Evolutionary conservation across 1,139 yeast genomes (phyloP).

Genomic region (Hyphopichia khmerensis): DNA sequence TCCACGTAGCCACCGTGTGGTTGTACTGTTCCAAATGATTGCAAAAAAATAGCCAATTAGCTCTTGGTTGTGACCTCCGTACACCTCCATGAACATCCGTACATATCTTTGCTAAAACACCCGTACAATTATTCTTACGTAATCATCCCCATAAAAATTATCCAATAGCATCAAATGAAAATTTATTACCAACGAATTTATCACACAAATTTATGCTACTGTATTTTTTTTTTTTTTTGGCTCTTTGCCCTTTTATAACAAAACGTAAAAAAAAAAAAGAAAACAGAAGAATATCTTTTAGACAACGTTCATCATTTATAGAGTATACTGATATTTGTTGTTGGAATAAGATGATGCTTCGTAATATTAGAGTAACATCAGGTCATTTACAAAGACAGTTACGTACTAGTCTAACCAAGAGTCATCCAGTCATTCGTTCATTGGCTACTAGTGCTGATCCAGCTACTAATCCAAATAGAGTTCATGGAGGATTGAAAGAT

Average conservation of each 20-base stretch:
- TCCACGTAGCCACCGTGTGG: no score
- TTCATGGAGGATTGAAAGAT: slow-evolving; percentile 75
- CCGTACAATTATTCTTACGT: not conserved
- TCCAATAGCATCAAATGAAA: no score
- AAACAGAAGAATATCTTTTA: no score
- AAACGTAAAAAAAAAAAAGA: not conserved
- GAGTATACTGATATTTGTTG: no score
- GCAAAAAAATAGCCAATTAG: not conserved
- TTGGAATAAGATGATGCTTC: slow-evolving; percentile 17
- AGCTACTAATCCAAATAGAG: slow-evolving; percentile 54
- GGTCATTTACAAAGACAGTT: slow-evolving; percentile 5
- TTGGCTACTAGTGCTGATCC: slow-evolving; percentile 48
- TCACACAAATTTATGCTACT: no score
- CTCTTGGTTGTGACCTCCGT: not conserved
- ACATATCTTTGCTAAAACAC: not conserved
- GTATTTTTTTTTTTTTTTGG: no score
- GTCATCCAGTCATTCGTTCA: slow-evolving; percentile 18
- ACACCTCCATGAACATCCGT: not conserved
- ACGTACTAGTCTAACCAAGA: not conserved
- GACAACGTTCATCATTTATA: no score
- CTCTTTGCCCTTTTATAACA: not conserved
- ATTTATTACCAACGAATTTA: no score
- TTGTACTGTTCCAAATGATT: not conserved
- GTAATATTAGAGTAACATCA: slow-evolving; percentile 13
- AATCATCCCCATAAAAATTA: not conserved